Percentiles rank a stretch among this genome's conserved stretches.
These are phyloP conservation scores for Alternaria infectoria DNA, from an alignment of 2,329 filamentous ascomycete genomes.

Conservation along the genomic window DNA sequence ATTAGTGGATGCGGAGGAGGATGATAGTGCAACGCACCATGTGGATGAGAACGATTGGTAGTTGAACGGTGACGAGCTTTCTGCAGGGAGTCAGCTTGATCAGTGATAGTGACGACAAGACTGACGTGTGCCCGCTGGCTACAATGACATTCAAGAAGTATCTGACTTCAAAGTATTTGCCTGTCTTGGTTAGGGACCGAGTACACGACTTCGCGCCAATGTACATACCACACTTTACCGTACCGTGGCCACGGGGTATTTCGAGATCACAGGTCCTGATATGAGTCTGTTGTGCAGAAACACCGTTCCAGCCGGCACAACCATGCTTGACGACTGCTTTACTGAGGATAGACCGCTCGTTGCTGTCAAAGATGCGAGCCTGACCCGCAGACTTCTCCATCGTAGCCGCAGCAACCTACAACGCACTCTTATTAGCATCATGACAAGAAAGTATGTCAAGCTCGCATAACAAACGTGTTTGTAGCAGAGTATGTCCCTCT, in stretches of 20 bases:
- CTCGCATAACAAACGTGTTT: conserved; percentile 51
- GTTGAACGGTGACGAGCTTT: conserved; percentile 59
- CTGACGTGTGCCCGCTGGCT: conserved; percentile 52
- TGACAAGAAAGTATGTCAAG: background rate
- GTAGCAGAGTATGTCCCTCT: conserved; percentile 59
- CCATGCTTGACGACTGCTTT: conserved; percentile 53
- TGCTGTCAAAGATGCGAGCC: conserved; percentile 60
- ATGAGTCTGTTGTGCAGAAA: conserved; percentile 54
- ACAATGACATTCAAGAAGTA: conserved; percentile 61
- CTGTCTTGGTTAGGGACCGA: conserved; percentile 28
- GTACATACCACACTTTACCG: conserved; percentile 55
- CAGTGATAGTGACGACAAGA: background rate
- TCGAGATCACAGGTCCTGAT: conserved; percentile 58
- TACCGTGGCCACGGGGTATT: conserved; percentile 58
- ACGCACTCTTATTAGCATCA: conserved; percentile 26
- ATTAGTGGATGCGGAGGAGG: background rate
- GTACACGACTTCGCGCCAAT: background rate
- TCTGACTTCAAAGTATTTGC: conserved; percentile 63
- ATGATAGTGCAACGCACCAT: conserved; percentile 49
- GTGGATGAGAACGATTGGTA: conserved; percentile 63
- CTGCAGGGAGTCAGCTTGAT: conserved; percentile 35
- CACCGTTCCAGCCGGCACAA: conserved; percentile 55
- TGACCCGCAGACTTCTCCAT: conserved; percentile 58
- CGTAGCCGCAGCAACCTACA: conserved; percentile 56
- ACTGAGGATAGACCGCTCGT: conserved; percentile 56